Conservation (phyloP, 2,329 filamentous ascomycete species). For the Ophiosphaerella herpotricha region DNA sequence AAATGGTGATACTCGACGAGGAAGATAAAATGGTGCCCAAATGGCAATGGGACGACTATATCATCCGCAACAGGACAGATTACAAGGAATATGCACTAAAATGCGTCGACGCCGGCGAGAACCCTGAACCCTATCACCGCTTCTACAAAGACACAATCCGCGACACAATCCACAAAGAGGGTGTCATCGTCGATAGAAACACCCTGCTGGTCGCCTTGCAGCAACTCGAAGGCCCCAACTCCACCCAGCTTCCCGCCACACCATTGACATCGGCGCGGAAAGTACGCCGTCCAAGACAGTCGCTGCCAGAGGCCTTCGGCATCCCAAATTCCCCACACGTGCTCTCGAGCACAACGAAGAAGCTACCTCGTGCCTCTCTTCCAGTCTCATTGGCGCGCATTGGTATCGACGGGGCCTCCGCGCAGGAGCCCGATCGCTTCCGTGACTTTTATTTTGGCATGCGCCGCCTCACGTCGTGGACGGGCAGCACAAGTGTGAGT, state of each 20-base stretch:
- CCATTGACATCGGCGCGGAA: not conserved
- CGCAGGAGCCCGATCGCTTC: slow-evolving; percentile 14
- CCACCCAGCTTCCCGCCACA: not conserved
- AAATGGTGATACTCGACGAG: slow-evolving; percentile 32
- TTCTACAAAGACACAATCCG: slow-evolving; percentile 43
- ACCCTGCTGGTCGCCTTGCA: slow-evolving; percentile 26
- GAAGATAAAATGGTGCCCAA: slow-evolving; percentile 42
- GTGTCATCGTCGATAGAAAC: slow-evolving; percentile 23
- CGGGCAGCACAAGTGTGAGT: slow-evolving; percentile 30
- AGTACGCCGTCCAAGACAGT: not conserved
- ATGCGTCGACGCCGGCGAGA: slow-evolving; percentile 29
- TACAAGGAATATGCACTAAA: slow-evolving; percentile 31
- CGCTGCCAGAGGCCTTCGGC: too few relatives aligned
- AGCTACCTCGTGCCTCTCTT: slow-evolving; percentile 2
- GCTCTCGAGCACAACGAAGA: too few relatives aligned
- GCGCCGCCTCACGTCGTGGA: slow-evolving; percentile 19
- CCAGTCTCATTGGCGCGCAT: slow-evolving; percentile 6
- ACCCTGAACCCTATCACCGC: slow-evolving; percentile 32
- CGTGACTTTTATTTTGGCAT: slow-evolving; percentile 23
- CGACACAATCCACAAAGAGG: slow-evolving; percentile 30
- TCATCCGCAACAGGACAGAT: slow-evolving; percentile 42
- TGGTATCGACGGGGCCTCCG: not conserved
- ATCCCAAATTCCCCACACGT: too few relatives aligned
- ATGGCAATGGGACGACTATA: slow-evolving; percentile 48
- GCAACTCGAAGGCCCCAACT: slow-evolving; percentile 18